A percentile compares a stretch with the other conserved stretches of the same genome.
Evolutionary conservation across 176 grass and related monocot genomes (phyloP).

Genomic region (Carex kokanica): DNA sequence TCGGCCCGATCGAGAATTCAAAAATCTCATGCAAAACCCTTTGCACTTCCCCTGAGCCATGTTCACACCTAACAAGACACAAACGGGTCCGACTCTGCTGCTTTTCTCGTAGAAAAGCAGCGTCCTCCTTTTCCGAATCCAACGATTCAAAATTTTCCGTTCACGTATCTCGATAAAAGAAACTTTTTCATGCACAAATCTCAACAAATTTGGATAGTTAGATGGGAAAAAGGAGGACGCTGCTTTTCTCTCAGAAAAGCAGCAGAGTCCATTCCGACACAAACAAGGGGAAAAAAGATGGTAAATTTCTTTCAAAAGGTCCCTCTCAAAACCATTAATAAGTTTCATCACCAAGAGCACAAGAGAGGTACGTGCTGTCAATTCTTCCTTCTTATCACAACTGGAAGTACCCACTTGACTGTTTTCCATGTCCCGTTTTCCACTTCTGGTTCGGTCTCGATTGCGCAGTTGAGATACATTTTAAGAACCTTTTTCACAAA

Average conservation of each 20-base stretch:
- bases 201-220: no score
- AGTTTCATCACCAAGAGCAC: conserved; percentile 68
- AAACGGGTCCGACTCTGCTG: no score
- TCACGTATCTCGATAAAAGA: no score
- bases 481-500: conserved; percentile 73
- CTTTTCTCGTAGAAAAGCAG: no score
- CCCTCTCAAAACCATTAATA: conserved; percentile 49
- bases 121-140: no score
- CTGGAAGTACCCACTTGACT: conserved; percentile 49
- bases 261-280: no score
- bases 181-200: no score
- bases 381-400: conserved; percentile 71
- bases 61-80: conserved; percentile 83
- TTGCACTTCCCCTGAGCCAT: conserved; percentile 74
- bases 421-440: conserved; percentile 22
- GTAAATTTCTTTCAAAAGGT: conserved; percentile 72
- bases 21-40: conserved; percentile 73
- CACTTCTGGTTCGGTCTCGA: conserved; percentile 34
- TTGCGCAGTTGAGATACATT: conserved; percentile 72
- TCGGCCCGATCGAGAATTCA: conserved; percentile 67
- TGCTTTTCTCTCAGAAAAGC: no score
- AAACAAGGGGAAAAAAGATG: conserved; percentile 65
- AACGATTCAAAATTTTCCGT: no score
- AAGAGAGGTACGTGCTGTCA: conserved; percentile 64
- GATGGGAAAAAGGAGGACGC: no score